phyloP scores from a whole-genome alignment of 108 stramenopile species.

The Cylindrotheca closterium region DNA sequence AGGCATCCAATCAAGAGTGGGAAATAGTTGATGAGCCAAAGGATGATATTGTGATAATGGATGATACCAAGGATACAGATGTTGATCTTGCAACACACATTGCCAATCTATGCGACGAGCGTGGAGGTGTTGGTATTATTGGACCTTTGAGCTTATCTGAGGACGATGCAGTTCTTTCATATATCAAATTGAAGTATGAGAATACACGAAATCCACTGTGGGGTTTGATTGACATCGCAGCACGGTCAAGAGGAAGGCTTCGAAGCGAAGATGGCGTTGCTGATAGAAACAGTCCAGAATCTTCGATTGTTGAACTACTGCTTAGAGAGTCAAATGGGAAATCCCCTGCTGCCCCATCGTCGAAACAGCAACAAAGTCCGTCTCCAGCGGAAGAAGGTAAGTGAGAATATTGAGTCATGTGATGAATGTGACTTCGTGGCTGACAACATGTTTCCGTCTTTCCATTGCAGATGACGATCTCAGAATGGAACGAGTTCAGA shows the following conservation, averaged over 20 bases:
- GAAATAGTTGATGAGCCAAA: not conserved
- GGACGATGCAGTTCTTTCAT: conserved; percentile 44
- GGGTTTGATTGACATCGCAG: conserved; percentile 72
- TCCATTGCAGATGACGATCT: conserved; percentile 4
- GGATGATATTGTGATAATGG: not conserved
- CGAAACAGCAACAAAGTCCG: too few species aligned
- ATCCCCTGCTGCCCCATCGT: conserved; percentile 5
- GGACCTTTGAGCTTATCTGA: conserved; percentile 35
- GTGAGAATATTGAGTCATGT: conserved; percentile 8
- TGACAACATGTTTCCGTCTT: not conserved
- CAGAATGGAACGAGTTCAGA: conserved; percentile 45
- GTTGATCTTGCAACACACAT: not conserved
- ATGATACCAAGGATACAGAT: not conserved
- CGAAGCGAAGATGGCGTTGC: conserved; percentile 60
- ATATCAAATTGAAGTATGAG: conserved; percentile 37
- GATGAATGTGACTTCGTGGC: too few species aligned
- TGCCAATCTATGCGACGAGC: conserved; percentile 1
- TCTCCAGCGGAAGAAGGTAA: conserved; percentile 24
- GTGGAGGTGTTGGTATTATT: conserved; percentile 33
- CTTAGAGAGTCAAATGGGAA: conserved; percentile 20
- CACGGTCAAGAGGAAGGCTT: conserved; percentile 57
- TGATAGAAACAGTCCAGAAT: conserved; percentile 49
- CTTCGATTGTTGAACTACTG: conserved; percentile 67
- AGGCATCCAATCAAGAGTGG: not conserved
- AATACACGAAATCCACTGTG: conserved; percentile 46